Evolutionary conservation across 306 rosid genomes (phyloP).

Genomic region (Purshia tridentata): DNA sequence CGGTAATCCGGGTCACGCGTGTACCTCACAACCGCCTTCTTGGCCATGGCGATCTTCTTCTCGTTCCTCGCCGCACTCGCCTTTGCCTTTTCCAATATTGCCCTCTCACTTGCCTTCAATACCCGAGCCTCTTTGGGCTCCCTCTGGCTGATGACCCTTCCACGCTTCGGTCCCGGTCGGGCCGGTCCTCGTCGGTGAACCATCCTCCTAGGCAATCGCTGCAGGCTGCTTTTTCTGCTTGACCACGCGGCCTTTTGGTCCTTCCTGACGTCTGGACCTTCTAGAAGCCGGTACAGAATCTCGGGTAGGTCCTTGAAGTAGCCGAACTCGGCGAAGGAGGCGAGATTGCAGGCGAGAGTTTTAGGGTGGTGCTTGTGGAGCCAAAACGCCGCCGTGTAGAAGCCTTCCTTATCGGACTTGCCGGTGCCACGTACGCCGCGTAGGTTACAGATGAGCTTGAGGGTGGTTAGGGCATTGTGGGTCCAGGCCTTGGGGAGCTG

Average conservation of each 20-base stretch:
- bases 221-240: neutral
- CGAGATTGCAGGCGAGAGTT: constrained; percentile 52
- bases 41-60: constrained; percentile 46
- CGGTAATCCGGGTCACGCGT: constrained; percentile 35
- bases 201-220: too few species aligned
- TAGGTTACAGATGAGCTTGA: constrained; percentile 66
- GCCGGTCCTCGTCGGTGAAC: too few species aligned
- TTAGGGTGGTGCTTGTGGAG: constrained; percentile 58
- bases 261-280: constrained; percentile 41
- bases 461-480: constrained; percentile 49
- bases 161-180: too few species aligned
- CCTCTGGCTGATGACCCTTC: neutral
- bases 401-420: constrained; percentile 48
- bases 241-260: constrained; percentile 38
- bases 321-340: constrained; percentile 59
- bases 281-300: constrained; percentile 55
- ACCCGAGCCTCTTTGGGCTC: neutral
- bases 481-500: constrained; percentile 48
- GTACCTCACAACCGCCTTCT: constrained; percentile 48
- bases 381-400: constrained; percentile 59
- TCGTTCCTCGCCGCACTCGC: constrained; percentile 41
- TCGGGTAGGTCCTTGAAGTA: constrained; percentile 76
- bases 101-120: constrained; percentile 7
- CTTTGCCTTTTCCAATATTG: constrained; percentile 27
- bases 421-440: constrained; percentile 69